Conservation (phyloP, 2,329 filamentous ascomycete species). For the Ceratocystis cacaofunesta region DNA sequence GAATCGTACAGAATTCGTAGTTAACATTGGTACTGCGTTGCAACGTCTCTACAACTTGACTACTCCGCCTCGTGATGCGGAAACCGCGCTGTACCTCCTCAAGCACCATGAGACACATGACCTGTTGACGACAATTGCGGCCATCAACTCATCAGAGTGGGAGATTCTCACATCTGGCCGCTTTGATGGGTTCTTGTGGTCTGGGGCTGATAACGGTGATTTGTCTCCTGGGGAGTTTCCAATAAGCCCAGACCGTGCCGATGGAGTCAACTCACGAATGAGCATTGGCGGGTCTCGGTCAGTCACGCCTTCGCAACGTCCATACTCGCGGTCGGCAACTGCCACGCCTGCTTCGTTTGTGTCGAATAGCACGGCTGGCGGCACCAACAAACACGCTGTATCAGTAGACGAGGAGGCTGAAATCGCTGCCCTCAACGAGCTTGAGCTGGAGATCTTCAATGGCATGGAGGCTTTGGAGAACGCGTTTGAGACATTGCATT, state of each 20-base stretch:
- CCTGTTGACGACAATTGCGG: conserved; percentile 70
- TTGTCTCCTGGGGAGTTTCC: conserved; percentile 35
- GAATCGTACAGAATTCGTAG: conserved; percentile 55
- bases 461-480: conserved; percentile 93
- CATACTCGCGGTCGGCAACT: conserved; percentile 42
- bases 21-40: conserved; percentile 61
- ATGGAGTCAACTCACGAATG: conserved; percentile 17
- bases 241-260: conserved; percentile 28
- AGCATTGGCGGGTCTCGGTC: conserved; percentile 14
- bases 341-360: conserved; percentile 45
- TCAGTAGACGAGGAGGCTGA: conserved; percentile 90
- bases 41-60: conserved; percentile 71
- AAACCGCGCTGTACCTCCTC: conserved; percentile 72
- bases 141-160: conserved; percentile 88
- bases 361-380: conserved; percentile 36
- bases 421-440: conserved; percentile 74
- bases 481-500: conserved; percentile 82
- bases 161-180: conserved; percentile 86
- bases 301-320: conserved; percentile 32
- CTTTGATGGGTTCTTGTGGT: conserved; percentile 92
- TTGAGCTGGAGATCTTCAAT: conserved; percentile 82
- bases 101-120: conserved; percentile 72
- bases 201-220: conserved; percentile 57
- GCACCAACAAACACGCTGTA: conserved; percentile 43
- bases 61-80: conserved; percentile 63